Base-by-base conservation (phyloP, 441 rosid species). In the Populus tomentosa region DNA sequence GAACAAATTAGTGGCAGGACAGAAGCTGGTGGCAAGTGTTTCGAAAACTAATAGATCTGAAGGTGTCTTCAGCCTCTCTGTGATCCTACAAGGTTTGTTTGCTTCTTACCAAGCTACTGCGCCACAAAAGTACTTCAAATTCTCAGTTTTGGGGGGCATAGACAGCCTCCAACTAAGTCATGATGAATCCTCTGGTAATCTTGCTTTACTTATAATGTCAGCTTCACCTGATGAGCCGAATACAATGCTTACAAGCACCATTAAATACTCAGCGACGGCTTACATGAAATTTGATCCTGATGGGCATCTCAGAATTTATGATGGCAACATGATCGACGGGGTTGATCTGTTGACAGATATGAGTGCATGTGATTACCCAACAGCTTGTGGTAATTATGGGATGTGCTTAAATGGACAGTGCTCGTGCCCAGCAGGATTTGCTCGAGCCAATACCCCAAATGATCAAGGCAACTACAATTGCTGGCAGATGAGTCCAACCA, bases 291-390 rank as follows among this genome's bases (percentile, higher is more conserved):
- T 71, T 1, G 76, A 67, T 65, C 10, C 28, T 5, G 80, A 78
- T 66, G 72, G 80, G 20, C 67, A 78, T 72, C 20, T 78, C 10
- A 46, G 65, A 36, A 3, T 66, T 35, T 72, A 71, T 50, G 20
- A 16, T 8, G 33, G 33, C 6, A 32, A 32, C 6, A 32, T 32
- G 33, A 32, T 0, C 5, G 33, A 32, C 6, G 33, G 33, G 33
- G 14, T 23, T 16, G 80, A 72, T 50, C 6, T 71, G 9, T 50
- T 71, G 35, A 6, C 2, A 38, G n/a, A 2, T 4, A 0, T 0
- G 0, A 0, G 14, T 24, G 35, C 46, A 24, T 78, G 76, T 72
- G 66, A 9, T 40, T 72, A 78, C 6, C 80, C 80, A 71, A 42
- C 36, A 30, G 0, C 5, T 21, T 77, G 80, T 26, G 80, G 80